Conservation (phyloP, 2,329 filamentous ascomycete genomes). For the Alternaria burnsii region DNA sequence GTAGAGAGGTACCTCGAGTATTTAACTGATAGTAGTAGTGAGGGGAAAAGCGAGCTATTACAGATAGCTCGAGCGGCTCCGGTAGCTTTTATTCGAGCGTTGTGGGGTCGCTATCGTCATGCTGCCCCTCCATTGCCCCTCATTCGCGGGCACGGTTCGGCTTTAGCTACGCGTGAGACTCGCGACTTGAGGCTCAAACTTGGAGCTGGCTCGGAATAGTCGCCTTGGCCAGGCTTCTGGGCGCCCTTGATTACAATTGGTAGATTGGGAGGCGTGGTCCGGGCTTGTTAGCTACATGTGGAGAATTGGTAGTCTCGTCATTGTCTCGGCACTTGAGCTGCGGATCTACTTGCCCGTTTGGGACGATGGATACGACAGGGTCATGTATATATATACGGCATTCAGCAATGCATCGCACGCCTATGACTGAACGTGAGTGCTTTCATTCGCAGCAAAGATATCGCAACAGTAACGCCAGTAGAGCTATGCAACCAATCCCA, state of each 20-base stretch:
- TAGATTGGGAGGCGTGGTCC: neutral
- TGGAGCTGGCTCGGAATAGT: slow-evolving; percentile 29
- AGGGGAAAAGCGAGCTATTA: slow-evolving; percentile 22
- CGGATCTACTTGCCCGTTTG: slow-evolving; percentile 32
- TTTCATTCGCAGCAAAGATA: neutral
- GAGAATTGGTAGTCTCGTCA: slow-evolving; percentile 12
- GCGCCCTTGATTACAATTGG: slow-evolving; percentile 22
- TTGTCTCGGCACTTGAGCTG: slow-evolving; percentile 11
- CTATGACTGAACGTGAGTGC: neutral
- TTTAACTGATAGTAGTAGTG: neutral
- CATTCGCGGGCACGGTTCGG: slow-evolving; percentile 33
- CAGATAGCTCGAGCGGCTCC: slow-evolving; percentile 30
- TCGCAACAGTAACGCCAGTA: neutral
- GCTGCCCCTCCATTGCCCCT: slow-evolving; percentile 40
- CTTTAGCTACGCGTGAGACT: slow-evolving; percentile 30
- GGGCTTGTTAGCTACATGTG: slow-evolving; percentile 33
- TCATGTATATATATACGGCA: slow-evolving; percentile 11
- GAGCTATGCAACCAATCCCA: neutral
- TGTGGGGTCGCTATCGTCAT: slow-evolving; percentile 34
- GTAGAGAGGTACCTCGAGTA: slow-evolving; percentile 5
- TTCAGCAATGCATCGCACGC: slow-evolving; percentile 9
- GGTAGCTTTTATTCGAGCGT: slow-evolving; percentile 31
- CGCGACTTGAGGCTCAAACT: slow-evolving; percentile 39
- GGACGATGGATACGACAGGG: slow-evolving; percentile 22
- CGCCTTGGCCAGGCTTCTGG: slow-evolving; percentile 1